Conservation (phyloP, 164 flowering plant genomes). For the Berberis vulgaris region DNA sequence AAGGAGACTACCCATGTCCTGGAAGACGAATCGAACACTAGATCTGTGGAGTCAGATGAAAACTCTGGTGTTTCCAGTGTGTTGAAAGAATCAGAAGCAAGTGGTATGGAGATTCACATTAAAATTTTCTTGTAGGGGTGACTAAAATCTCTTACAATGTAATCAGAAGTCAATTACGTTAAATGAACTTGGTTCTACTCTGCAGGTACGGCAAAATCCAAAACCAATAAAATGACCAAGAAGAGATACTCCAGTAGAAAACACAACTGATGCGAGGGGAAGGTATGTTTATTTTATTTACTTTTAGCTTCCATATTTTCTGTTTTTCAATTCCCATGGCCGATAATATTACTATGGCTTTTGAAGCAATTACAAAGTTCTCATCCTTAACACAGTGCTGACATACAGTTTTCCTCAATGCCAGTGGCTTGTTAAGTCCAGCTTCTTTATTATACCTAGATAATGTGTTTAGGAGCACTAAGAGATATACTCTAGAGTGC, state of each 20-base stretch:
- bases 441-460: too few relatives aligned
- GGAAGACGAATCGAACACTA: constrained; percentile 14
- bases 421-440: too few relatives aligned
- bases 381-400: too few relatives aligned
- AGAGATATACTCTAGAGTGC: too few relatives aligned
- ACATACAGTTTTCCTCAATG: too few relatives aligned
- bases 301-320: neutral
- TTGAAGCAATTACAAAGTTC: too few relatives aligned
- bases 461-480: too few relatives aligned
- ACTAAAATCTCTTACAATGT: constrained; percentile 4
- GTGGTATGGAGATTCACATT: constrained; percentile 39
- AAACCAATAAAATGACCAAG: constrained; percentile 22
- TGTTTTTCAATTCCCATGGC: too few relatives aligned
- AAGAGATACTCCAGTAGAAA: constrained; percentile 19
- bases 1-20: constrained; percentile 13
- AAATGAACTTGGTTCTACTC: neutral
- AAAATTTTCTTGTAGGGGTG: constrained; percentile 32
- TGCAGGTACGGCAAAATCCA: constrained; percentile 35
- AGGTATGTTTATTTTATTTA: constrained; percentile 19
- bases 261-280: constrained; percentile 22
- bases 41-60: constrained; percentile 25
- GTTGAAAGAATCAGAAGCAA: constrained; percentile 29
- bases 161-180: neutral
- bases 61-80: constrained; percentile 36
- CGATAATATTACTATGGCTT: too few relatives aligned